These are phyloP conservation scores for Cytidiella melzeri DNA, from an alignment of 768 basidiomycete species.

Conservation along the genomic window DNA sequence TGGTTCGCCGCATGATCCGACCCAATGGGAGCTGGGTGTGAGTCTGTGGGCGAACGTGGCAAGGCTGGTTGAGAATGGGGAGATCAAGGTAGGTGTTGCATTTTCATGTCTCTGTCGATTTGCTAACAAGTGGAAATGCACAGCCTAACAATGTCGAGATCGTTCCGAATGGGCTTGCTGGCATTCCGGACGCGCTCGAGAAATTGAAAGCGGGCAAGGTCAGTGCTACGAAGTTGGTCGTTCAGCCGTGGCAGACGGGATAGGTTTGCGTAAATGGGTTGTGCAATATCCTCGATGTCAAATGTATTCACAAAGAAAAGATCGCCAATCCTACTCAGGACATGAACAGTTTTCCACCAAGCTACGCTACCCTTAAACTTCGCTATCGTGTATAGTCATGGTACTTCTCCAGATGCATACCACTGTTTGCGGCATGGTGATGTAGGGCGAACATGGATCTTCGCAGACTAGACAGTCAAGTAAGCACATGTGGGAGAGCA, in stretches of 20 bases:
- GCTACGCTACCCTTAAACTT: neutral
- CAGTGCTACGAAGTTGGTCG: constrained; percentile 25
- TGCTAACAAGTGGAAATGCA: neutral
- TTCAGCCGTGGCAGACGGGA: constrained; percentile 19
- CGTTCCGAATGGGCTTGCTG: constrained; percentile 21
- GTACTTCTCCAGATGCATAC: neutral
- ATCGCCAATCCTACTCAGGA: neutral
- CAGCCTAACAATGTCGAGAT: constrained; percentile 21
- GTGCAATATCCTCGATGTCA: neutral
- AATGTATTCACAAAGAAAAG: neutral
- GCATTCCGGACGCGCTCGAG: constrained; percentile 19
- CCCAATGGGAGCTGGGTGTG: constrained; percentile 4
- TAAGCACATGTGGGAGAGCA: neutral
- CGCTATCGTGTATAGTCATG: neutral
- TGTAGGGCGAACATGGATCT: constrained; percentile 10
- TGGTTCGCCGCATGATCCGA: constrained; percentile 7
- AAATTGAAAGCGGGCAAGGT: constrained; percentile 17
- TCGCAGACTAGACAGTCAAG: neutral
- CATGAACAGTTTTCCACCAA: neutral
- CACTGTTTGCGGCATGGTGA: neutral
- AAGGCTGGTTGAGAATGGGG: constrained; percentile 8
- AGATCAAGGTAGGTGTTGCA: constrained; percentile 17
- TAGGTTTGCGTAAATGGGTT: neutral
- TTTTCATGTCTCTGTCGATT: neutral
- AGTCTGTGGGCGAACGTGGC: constrained; percentile 2